Percentiles rank a stretch among this genome's conserved stretches.
phyloP scores from a whole-genome alignment of 2,329 filamentous ascomycete species.

The Phialocephala subalpina region DNA sequence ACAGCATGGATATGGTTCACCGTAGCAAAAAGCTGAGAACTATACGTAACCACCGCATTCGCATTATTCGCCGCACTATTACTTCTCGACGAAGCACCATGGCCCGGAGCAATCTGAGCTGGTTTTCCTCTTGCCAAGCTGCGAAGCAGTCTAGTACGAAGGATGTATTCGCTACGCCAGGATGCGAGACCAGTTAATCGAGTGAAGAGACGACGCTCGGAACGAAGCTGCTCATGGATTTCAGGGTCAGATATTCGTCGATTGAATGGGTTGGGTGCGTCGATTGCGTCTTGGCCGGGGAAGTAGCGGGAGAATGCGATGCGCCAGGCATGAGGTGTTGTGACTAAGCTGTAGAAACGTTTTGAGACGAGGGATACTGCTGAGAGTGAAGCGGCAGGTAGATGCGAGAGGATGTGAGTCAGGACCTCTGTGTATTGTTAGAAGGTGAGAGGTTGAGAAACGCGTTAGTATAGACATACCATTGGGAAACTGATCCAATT shows the following conservation, averaged over 20 bases:
- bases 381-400: slow-evolving; percentile 84
- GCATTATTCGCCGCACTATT: slow-evolving; percentile 62
- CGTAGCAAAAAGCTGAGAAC: slow-evolving; percentile 80
- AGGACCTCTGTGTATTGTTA: slow-evolving; percentile 75
- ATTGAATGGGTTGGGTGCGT: slow-evolving; percentile 46
- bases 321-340: slow-evolving; percentile 91
- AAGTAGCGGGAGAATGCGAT: slow-evolving; percentile 93
- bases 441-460: slow-evolving; percentile 25
- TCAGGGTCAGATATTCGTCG: slow-evolving; percentile 54
- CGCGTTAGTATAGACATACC: slow-evolving; percentile 59
- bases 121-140: slow-evolving; percentile 86
- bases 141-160: slow-evolving; percentile 83
- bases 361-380: slow-evolving; percentile 86
- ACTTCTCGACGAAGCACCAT: slow-evolving; percentile 60
- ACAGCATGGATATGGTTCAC: slow-evolving; percentile 82
- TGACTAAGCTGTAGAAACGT: slow-evolving; percentile 86
- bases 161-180: slow-evolving; percentile 95
- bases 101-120: slow-evolving; percentile 58
- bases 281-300: slow-evolving; percentile 72
- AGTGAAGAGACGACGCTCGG: slow-evolving; percentile 81
- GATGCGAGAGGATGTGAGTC: slow-evolving; percentile 89
- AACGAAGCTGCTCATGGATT: slow-evolving; percentile 62
- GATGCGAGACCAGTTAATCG: slow-evolving; percentile 85
- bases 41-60: slow-evolving; percentile 83
- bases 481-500: slow-evolving; percentile 73